Evolutionary conservation across 208 protist genomes (phyloP).

Genomic region (Crithidia sp.): DNA sequence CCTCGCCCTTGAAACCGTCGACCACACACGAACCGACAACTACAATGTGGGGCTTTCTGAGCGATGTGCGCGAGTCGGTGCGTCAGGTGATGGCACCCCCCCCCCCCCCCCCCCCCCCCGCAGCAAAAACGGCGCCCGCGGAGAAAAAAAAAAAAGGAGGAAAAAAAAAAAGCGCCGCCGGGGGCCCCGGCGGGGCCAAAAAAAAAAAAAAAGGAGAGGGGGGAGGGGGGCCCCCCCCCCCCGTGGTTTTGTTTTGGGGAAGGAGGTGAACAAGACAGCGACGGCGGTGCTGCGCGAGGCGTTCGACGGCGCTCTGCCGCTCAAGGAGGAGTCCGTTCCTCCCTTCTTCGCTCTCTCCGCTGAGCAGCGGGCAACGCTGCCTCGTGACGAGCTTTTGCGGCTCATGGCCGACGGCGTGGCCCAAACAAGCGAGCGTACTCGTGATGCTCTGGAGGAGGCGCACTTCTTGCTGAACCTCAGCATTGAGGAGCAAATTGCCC

Average conservation of each 20-base stretch:
- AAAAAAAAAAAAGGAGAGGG: too few relatives aligned
- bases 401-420: conserved; percentile 47
- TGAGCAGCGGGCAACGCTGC: conserved; percentile 31
- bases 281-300: conserved; percentile 34
- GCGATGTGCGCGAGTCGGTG: conserved; percentile 32
- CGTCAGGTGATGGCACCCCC: conserved; percentile 23
- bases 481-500: conserved; percentile 70
- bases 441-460: conserved; percentile 46
- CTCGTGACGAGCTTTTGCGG: conserved; percentile 38
- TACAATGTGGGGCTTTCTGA: conserved; percentile 33
- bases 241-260: too few relatives aligned
- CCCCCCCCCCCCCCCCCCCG: too few relatives aligned
- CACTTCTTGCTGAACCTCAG: conserved; percentile 60
- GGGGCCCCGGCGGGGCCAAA: too few relatives aligned
- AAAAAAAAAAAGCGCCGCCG: too few relatives aligned
- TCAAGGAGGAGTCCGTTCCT: conserved; percentile 32
- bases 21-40: neutral
- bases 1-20: too few relatives aligned
- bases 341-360: conserved; percentile 39
- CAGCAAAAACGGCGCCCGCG: too few relatives aligned
- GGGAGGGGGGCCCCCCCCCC: too few relatives aligned
- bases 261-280: conserved; percentile 46
- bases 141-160: too few relatives aligned
- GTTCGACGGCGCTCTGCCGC: conserved; percentile 26
- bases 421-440: conserved; percentile 31